Conservation (phyloP, 192 early-diverging fungal species). For the Ambispora gerdemannii region DNA sequence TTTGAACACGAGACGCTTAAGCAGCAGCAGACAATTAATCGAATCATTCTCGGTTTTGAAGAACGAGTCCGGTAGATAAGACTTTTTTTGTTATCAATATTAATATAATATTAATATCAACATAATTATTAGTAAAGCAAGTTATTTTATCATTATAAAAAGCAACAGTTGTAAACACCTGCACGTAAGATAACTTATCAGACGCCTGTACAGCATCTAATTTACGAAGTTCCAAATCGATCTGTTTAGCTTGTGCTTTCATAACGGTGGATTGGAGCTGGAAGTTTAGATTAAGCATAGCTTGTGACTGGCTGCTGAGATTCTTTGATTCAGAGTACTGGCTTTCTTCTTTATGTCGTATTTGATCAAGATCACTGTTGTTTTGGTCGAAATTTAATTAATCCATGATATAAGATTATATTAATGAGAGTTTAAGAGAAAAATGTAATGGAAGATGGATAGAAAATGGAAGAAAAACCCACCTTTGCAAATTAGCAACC, state of each 20-base stretch:
- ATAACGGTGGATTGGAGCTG: slow-evolving; percentile 76
- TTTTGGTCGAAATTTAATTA: slow-evolving; percentile 5
- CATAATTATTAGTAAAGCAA: slow-evolving; percentile 3
- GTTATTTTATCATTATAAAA: neutral
- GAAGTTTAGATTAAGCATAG: slow-evolving; percentile 75
- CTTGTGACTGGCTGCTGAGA: slow-evolving; percentile 69
- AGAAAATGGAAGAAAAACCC: no score
- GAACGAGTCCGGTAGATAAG: slow-evolving; percentile 85
- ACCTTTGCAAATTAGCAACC: slow-evolving; percentile 70
- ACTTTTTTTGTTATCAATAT: slow-evolving; percentile 37
- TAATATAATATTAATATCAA: slow-evolving; percentile 25
- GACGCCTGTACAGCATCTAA: slow-evolving; percentile 82
- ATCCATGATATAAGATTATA: no score
- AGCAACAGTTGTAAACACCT: no score
- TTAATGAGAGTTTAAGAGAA: no score
- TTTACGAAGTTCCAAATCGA: slow-evolving; percentile 87
- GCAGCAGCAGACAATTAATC: slow-evolving; percentile 67
- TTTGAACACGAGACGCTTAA: slow-evolving; percentile 83
- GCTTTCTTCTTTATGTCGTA: slow-evolving; percentile 64
- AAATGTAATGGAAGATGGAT: no score
- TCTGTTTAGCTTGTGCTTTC: slow-evolving; percentile 83
- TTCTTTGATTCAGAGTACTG: slow-evolving; percentile 54
- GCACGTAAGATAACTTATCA: slow-evolving; percentile 61
- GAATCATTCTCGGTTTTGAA: slow-evolving; percentile 76
- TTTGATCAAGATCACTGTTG: slow-evolving; percentile 68